phyloP scores from a whole-genome alignment of 306 rosid species.

The Cucurbita moschata region DNA sequence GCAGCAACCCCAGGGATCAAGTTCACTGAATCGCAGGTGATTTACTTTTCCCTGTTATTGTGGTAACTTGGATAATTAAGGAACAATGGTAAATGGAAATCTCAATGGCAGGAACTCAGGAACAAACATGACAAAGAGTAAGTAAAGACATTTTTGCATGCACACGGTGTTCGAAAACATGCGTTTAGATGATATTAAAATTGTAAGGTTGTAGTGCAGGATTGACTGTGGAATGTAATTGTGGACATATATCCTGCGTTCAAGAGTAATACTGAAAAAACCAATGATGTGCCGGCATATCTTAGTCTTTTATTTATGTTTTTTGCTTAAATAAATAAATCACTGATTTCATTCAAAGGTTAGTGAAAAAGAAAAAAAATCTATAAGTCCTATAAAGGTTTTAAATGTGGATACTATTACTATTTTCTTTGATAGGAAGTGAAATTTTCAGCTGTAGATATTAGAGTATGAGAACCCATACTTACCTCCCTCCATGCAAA shows the following conservation, averaged over 20 bases:
- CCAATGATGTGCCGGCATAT: background rate
- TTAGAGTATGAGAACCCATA: background rate
- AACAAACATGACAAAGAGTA: background rate
- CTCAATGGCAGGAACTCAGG: background rate
- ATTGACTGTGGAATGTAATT: background rate
- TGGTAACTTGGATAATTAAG: background rate
- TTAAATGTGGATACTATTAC: background rate
- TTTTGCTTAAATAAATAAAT: background rate
- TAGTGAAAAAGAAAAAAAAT: background rate
- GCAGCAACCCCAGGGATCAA: constrained; percentile 39
- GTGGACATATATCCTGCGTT: background rate
- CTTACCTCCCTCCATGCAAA: background rate
- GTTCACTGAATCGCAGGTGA: constrained; percentile 67
- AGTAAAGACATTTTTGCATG: background rate
- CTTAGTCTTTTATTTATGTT: background rate
- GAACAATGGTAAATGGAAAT: background rate
- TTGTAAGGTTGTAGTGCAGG: background rate
- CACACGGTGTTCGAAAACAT: background rate
- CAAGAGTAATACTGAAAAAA: background rate
- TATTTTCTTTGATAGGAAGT: background rate
- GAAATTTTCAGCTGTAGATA: background rate
- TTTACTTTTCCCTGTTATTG: background rate
- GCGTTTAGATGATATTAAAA: background rate
- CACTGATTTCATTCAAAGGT: background rate
- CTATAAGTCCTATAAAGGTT: background rate